Evolutionary conservation across 2,329 filamentous ascomycete genomes (phyloP), one percentile per base, ranked within the genome.

Genomic region (Diaporthe eres): DNA sequence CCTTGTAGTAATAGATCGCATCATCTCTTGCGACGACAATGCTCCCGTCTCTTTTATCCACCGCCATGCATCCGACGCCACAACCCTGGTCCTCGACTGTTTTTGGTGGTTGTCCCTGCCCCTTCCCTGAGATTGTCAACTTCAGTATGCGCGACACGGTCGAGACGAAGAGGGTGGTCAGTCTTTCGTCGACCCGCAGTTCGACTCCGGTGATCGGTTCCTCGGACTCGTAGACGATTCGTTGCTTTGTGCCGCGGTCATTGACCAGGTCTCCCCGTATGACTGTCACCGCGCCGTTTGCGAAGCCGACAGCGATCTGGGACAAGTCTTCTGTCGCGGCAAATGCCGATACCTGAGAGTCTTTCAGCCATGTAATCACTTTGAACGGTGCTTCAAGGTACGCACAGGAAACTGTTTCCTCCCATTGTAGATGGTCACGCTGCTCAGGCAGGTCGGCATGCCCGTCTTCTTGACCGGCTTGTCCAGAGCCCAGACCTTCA

Each of bases 401-500:
- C 71, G 12, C 19, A 73, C 71, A n/a, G 97, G 97, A 84, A 98
- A 98, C 80, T 94, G 95, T 82, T 96, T 95, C 82, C 94, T 91
- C 55, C 94, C 95, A 86, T 98, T 98, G 82, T 95, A 94, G 78
- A 99, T 93, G 31, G 90, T 92, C 71, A 98, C 86, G 1, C 94
- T 97, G 82, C 95, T 98, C 79, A 98, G 89, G 82, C 97, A 98
- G 53, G 93, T 94, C 22, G 97, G 97, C 77, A 93, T 88, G 57
- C 95, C 95, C 6, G 95, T 97, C 89, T 97, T 98, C 89, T 97
- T 98, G 79, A 98, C 95, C 5, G 93, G 90, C 85, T 96, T 97
- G 83, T 98, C 96, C 79, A 99, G 88, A 31, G 95, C 96, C 97
- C 97, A 99, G n/a, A 98, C 96, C 84, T 98, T 98, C 76, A 99